Evolutionary conservation across 495 filamentous ascomycete species (phyloP).

Genomic region (Peziza echinospora): DNA sequence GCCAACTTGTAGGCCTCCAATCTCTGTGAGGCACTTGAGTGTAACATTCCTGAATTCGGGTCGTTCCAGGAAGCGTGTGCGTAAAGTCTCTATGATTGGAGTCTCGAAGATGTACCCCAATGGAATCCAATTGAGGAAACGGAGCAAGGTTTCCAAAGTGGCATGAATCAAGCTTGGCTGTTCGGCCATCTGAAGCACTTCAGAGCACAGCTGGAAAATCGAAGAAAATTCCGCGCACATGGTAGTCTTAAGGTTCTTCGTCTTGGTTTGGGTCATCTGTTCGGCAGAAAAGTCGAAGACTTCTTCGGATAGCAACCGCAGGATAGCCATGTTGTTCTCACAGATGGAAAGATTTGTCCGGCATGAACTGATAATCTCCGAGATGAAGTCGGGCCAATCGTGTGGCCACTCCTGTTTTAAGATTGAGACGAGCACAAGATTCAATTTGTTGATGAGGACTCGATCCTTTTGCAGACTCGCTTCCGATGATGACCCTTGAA

Average conservation of each 20-base stretch:
- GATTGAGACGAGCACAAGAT: constrained; percentile 88
- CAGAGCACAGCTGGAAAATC: constrained; percentile 90
- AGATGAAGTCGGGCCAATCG: constrained; percentile 99
- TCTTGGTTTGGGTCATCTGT: constrained; percentile 93
- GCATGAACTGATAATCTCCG: constrained; percentile 93
- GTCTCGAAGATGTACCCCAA: constrained; percentile 98
- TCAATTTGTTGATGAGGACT: constrained; percentile 88
- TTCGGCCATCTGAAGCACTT: constrained; percentile 71
- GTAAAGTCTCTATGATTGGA: constrained; percentile 78
- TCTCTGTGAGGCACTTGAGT: constrained; percentile 90
- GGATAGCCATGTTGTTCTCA: constrained; percentile 99
- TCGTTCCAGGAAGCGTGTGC: constrained; percentile 68
- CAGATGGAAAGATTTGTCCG: constrained; percentile 87
- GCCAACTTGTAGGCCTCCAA: constrained; percentile 71
- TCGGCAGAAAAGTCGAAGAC: constrained; percentile 98
- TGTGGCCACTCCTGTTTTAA: constrained; percentile 99
- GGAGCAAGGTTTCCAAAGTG: constrained; percentile 78
- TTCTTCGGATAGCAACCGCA: constrained; percentile 86
- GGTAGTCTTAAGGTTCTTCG: constrained; percentile 81
- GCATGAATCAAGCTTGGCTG: constrained; percentile 79
- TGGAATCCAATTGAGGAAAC: constrained; percentile 97
- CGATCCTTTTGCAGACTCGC: constrained; percentile 61
- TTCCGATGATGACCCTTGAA: constrained; percentile 71
- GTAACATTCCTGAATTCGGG: constrained; percentile 93
- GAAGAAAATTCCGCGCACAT: constrained; percentile 97